Evolutionary conservation across 1,139 yeast genomes (phyloP).

Genomic region (Pichia kudriavzevii): DNA sequence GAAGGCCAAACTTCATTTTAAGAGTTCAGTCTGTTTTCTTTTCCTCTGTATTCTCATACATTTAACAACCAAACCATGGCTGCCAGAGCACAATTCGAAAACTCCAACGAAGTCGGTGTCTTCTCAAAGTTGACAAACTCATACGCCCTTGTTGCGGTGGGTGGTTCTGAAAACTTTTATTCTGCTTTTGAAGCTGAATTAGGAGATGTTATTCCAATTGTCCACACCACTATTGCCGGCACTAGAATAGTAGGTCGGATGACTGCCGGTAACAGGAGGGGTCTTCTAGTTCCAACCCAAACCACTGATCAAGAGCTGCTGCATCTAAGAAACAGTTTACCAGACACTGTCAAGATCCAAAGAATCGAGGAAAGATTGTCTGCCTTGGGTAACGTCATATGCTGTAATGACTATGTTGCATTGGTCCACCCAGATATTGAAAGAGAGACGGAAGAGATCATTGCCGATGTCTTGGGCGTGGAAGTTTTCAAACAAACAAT

Average conservation of each 20-base stretch:
- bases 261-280: conserved; percentile 99
- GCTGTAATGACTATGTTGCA: conserved; percentile 98
- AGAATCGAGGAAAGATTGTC: conserved; percentile 96
- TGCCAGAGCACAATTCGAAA: conserved; percentile 60
- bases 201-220: conserved; percentile 93
- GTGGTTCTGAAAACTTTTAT: conserved; percentile 97
- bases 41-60: not conserved
- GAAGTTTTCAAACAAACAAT: conserved; percentile 99
- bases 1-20: no score
- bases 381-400: conserved; percentile 95
- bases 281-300: conserved; percentile 92
- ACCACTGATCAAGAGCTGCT: conserved; percentile 99
- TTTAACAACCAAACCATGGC: conserved; percentile 12
- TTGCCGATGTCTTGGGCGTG: conserved; percentile 97
- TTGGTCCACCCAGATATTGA: conserved; percentile 98
- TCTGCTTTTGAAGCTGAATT: conserved; percentile 96
- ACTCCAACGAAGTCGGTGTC: conserved; percentile 97
- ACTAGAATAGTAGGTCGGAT: conserved; percentile 96
- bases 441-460: conserved; percentile 97
- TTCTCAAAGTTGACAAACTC: conserved; percentile 95
- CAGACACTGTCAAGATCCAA: conserved; percentile 94
- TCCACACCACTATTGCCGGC: conserved; percentile 96
- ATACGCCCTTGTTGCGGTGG: conserved; percentile 92
- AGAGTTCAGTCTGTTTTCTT: no score
- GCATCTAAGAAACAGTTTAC: conserved; percentile 94